These are phyloP conservation scores for Gymnopilus junonius DNA, from an alignment of 768 basidiomycete species.

Conservation along the genomic window DNA sequence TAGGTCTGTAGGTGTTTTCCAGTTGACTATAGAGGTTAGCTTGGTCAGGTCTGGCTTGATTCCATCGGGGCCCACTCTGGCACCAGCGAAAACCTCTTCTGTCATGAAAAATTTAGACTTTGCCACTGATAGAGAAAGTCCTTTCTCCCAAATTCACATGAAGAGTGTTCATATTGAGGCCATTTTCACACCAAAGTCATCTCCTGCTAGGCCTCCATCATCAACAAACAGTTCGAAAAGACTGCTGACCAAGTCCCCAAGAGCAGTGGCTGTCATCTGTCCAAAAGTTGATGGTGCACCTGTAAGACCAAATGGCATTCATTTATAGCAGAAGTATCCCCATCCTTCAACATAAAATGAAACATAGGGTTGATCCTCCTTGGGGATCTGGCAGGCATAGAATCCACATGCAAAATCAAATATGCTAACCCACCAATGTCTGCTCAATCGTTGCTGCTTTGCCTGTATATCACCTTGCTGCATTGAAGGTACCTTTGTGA, in stretches of 20 bases:
- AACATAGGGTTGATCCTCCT: too few relatives aligned
- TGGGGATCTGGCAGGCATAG: conserved; percentile 21
- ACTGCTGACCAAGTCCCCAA: conserved; percentile 29
- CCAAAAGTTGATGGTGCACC: too few relatives aligned
- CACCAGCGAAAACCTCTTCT: conserved; percentile 39
- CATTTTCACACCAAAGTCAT: conserved; percentile 35
- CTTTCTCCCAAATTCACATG: conserved; percentile 22
- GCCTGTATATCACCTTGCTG: conserved; percentile 41
- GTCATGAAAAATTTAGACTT: too few relatives aligned
- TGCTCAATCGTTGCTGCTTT: conserved; percentile 40
- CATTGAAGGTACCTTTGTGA: conserved; percentile 32
- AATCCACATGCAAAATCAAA: conserved; percentile 47
- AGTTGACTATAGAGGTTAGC: conserved; percentile 6
- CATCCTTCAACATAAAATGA: too few relatives aligned
- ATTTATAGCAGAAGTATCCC: too few relatives aligned
- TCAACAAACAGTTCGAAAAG: conserved; percentile 42
- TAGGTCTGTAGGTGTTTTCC: not conserved
- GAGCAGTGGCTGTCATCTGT: conserved; percentile 24
- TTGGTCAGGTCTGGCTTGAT: conserved; percentile 36
- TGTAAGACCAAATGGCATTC: too few relatives aligned
- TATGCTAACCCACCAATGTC: conserved; percentile 35
- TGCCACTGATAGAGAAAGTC: conserved; percentile 40
- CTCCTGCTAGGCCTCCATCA: conserved; percentile 34
- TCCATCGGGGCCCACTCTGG: conserved; percentile 32
- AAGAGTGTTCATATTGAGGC: conserved; percentile 28